A percentile compares a stretch with the other conserved stretches of the same genome.
phyloP scores from a whole-genome alignment of 2,329 filamentous ascomycete genomes.

The Hypoxylon sp. region DNA sequence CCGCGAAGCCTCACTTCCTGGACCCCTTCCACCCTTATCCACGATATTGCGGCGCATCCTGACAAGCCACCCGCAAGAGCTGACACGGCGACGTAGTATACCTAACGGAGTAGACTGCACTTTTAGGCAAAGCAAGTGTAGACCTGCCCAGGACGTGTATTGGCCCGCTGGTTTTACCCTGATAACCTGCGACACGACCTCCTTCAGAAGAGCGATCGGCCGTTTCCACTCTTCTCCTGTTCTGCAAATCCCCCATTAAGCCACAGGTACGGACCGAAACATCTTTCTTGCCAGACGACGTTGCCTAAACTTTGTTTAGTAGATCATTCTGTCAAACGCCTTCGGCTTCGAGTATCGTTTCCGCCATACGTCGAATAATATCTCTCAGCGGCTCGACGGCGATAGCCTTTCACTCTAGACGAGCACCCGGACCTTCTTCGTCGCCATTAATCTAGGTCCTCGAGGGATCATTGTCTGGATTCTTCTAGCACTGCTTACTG shows the following conservation, averaged over 20 bases:
- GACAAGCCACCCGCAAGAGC: conserved; percentile 20
- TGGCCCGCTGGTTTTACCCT: conserved; percentile 36
- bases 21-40: conserved; percentile 6
- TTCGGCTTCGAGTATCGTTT: conserved; percentile 40
- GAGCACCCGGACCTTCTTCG: background rate
- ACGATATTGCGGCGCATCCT: conserved; percentile 24
- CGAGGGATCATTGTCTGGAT: conserved; percentile 12
- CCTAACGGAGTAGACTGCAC: conserved; percentile 18
- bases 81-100: conserved; percentile 25
- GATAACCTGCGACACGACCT: conserved; percentile 51
- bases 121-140: conserved; percentile 34
- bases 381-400: conserved; percentile 13
- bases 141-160: conserved; percentile 28
- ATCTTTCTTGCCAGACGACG: conserved; percentile 38
- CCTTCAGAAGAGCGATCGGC: conserved; percentile 45
- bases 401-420: conserved; percentile 8
- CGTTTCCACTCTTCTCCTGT: conserved; percentile 44
- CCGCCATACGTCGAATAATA: conserved; percentile 16
- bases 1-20: conserved; percentile 11
- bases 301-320: conserved; percentile 46
- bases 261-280: conserved; percentile 37
- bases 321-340: conserved; percentile 48
- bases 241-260: conserved; percentile 26
- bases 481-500: conserved; percentile 20
- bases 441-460: background rate